These are phyloP conservation scores for Cyberlindnera sargentensis DNA, from an alignment of 805 yeast genomes.

Conservation along the genomic window DNA sequence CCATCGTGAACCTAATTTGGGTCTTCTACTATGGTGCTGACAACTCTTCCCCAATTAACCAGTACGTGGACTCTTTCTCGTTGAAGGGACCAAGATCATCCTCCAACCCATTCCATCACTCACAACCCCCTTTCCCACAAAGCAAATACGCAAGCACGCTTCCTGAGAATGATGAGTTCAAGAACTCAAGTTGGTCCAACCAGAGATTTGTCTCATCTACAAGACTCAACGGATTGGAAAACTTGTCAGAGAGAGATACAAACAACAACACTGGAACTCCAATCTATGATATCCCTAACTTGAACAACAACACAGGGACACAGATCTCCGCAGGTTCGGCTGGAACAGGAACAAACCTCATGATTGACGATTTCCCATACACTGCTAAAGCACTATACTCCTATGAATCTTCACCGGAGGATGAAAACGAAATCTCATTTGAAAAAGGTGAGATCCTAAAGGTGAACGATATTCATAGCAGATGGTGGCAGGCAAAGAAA, in stretches of 20 bases:
- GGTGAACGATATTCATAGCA: slow-evolving; percentile 87
- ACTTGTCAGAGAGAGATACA: slow-evolving; percentile 27
- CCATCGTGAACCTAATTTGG: slow-evolving; percentile 82
- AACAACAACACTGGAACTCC: slow-evolving; percentile 11
- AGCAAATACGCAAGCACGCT: slow-evolving; percentile 6
- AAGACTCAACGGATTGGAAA: slow-evolving; percentile 56
- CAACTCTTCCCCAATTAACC: slow-evolving; percentile 78
- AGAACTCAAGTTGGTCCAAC: slow-evolving; percentile 16
- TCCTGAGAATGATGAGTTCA: slow-evolving; percentile 6
- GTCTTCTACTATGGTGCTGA: slow-evolving; percentile 86
- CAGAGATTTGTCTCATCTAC: slow-evolving; percentile 40
- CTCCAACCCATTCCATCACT: slow-evolving; percentile 16
- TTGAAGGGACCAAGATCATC: slow-evolving; percentile 40
- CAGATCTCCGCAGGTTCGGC: slow-evolving; percentile 14
- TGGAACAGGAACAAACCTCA: slow-evolving; percentile 15
- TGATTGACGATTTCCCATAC: slow-evolving; percentile 58
- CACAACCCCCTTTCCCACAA: not conserved
- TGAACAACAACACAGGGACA: slow-evolving; percentile 11
- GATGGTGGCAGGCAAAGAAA: slow-evolving; percentile 98
- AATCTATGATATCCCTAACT: slow-evolving; percentile 12
- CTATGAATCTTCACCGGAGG: slow-evolving; percentile 87
- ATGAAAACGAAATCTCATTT: slow-evolving; percentile 87
- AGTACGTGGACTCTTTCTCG: slow-evolving; percentile 79
- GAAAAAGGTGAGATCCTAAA: slow-evolving; percentile 86
- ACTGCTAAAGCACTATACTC: slow-evolving; percentile 81